Base-by-base conservation (phyloP, 2,329 filamentous ascomycete genomes). In the Macrophomina phaseolina region DNA sequence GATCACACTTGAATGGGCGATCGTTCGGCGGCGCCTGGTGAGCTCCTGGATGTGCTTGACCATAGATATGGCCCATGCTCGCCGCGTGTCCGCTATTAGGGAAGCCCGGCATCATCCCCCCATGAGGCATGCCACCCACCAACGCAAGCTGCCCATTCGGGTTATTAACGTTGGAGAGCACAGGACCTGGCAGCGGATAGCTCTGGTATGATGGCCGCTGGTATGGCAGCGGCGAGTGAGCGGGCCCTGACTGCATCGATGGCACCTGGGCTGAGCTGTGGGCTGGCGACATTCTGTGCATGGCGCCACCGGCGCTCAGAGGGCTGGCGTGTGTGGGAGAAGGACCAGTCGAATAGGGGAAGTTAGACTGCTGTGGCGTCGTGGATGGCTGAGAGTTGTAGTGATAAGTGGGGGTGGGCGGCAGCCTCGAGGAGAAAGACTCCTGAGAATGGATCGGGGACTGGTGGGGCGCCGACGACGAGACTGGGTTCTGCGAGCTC, bases 1-100 rank as follows among this genome's bases (percentile, higher is more conserved):
- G 87, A 72, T 98, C 93, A 77, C 95, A 99, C 79, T 94, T 94
- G 83, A 97, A 98, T 0, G 95, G 95, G 5, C 94, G 88, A 72
- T 98, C 94, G 66, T 91, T 90, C 34, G 86, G 83, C 9, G 84
- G 81, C 3, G 79, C 79, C 45, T 63, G 65, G 67, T 86, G 86
- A 28, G 49, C 48, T 46, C 46, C 48, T 5, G 48, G 65, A 28
- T 66, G 64, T 23, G 82, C 80, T 69, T 84, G 74, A 14, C 82
- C 82, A 69, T 86, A 83, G 70, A 85, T 82, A 66, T 83, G 82
- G 68, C 92, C 91, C 79, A 94, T 86, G 69, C 88, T 88, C 70
- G 80, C 87, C 72, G 79, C 84, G 79, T 84, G 89, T 76, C 81
- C 87, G 75, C 81, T 89, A 78, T 88, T 88, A 28, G 63, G 63